Evolutionary conservation across 768 basidiomycete genomes (phyloP).

Genomic region (Tulasnella sp.): DNA sequence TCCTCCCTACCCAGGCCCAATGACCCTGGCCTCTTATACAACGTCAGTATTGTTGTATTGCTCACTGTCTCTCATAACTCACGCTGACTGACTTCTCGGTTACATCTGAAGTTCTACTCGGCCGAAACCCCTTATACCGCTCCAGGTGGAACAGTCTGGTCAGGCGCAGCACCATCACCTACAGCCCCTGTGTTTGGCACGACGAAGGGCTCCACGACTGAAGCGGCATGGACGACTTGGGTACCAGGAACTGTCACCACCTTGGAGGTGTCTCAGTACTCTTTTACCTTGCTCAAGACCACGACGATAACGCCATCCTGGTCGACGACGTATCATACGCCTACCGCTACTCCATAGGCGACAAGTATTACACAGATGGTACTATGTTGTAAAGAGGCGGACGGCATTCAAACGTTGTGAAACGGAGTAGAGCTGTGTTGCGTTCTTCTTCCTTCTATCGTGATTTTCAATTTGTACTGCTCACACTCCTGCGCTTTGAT

Average conservation of each 20-base stretch:
- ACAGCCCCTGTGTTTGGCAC: constrained; percentile 4
- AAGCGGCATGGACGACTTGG: constrained; percentile 4
- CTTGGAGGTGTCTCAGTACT: background rate
- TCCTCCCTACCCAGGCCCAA: background rate
- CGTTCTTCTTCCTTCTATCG: too few relatives aligned
- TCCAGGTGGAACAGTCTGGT: constrained; percentile 12
- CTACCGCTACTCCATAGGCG: background rate
- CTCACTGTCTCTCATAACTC: background rate
- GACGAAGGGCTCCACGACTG: background rate
- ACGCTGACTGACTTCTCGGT: too few relatives aligned
- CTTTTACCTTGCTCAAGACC: background rate
- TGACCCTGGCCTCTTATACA: constrained; percentile 11
- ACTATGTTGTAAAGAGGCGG: too few relatives aligned
- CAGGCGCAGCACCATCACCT: constrained; percentile 9
- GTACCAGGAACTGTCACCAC: background rate
- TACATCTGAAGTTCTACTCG: too few relatives aligned
- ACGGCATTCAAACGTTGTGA: too few relatives aligned
- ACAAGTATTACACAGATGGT: too few relatives aligned
- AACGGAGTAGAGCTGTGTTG: too few relatives aligned
- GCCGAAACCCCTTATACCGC: background rate
- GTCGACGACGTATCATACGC: constrained; percentile 11
- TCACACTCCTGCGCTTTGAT: too few relatives aligned
- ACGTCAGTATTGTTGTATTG: background rate
- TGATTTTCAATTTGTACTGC: too few relatives aligned
- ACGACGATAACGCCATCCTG: background rate